Evolutionary conservation across 345 rosid genomes (phyloP), one percentile per base, ranked within the genome.

Genomic region (Eucalyptus marginata): DNA sequence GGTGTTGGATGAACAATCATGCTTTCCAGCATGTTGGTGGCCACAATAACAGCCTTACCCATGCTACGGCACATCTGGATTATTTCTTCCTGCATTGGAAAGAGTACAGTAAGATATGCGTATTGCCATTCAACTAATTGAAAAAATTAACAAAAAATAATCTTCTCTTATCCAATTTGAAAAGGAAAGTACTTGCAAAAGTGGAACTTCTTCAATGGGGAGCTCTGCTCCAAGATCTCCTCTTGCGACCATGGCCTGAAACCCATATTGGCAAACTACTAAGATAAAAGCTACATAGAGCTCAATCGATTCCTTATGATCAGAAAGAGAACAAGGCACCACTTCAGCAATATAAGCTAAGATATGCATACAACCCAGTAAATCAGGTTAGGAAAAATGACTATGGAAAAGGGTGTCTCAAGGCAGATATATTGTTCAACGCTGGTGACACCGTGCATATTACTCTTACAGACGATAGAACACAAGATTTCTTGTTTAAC

Each of bases 221-320:
- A 98, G 99, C 95, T 98, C 99, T 86, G 99, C 99, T 89, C 99
- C 99, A 92, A 98, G 99, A 94, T 98, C 99, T 92, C 99, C 99
- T 95, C 99, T 95, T 88, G 99, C 99, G 90, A 98, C 99, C 99
- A 98, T 98, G 83, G 99, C 99, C 99, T 98, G 87, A 56, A 88
- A 89, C 29, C 47, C 29, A 76, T 76, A 76, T 76, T 40, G 47
- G 84, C 84, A 76, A 76, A 76, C 83, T 71, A 40, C 47, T 76
- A 76, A 76, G 83, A 40, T 40, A 20, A 76, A 40, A 76, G 47
- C 47, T 76, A 40, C 83, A 20, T 20, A 20, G 29, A 76, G 29
- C 47, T 76, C 84, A 76, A 40, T 40, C 16, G 8, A 76, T 36
- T 40, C 47, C 29, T 40, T 40, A 76, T 76, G 47, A 40, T 76